phyloP scores from a whole-genome alignment of 2,329 filamentous ascomycete genomes.

The Periconia macrospinosa region DNA sequence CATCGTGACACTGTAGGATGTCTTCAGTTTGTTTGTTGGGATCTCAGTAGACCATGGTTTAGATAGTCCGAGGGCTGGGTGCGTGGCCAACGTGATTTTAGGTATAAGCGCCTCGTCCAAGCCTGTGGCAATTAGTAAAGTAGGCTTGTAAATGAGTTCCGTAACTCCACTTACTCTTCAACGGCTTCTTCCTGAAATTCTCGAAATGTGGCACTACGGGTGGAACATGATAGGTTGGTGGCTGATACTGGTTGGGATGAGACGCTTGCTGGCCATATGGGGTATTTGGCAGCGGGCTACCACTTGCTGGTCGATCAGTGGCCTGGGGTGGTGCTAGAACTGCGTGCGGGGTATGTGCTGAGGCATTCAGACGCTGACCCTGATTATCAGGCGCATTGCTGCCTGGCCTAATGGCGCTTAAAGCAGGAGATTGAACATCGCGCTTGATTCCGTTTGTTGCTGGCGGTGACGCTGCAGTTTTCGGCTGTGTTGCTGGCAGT shows the following conservation, averaged over 20 bases:
- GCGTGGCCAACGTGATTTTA: slow-evolving; percentile 66
- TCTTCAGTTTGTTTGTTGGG: slow-evolving; percentile 64
- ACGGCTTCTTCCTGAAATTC: slow-evolving; percentile 34
- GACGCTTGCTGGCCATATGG: slow-evolving; percentile 24
- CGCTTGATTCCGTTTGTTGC: slow-evolving; percentile 39
- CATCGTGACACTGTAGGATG: slow-evolving; percentile 73
- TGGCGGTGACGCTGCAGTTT: slow-evolving; percentile 40
- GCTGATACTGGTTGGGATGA: slow-evolving; percentile 34
- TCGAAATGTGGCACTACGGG: slow-evolving; percentile 33
- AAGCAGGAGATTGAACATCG: slow-evolving; percentile 49
- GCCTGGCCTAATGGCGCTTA: slow-evolving; percentile 41
- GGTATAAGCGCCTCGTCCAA: slow-evolving; percentile 65
- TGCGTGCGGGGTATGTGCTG: slow-evolving; percentile 34
- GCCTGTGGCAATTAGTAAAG: slow-evolving; percentile 27
- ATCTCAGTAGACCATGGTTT: slow-evolving; percentile 66
- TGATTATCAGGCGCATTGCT: slow-evolving; percentile 39
- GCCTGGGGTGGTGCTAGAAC: slow-evolving; percentile 45
- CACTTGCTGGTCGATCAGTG: slow-evolving; percentile 41
- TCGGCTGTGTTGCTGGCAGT: slow-evolving; percentile 18
- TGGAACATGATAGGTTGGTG: slow-evolving; percentile 31
- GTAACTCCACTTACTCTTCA: slow-evolving; percentile 49
- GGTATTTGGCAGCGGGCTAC: slow-evolving; percentile 46
- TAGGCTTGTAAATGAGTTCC: not conserved
- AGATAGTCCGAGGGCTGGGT: slow-evolving; percentile 65
- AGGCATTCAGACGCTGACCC: slow-evolving; percentile 29